Base-by-base conservation (phyloP, 2,329 filamentous ascomycete genomes). In the Aureobasidium sp. region DNA sequence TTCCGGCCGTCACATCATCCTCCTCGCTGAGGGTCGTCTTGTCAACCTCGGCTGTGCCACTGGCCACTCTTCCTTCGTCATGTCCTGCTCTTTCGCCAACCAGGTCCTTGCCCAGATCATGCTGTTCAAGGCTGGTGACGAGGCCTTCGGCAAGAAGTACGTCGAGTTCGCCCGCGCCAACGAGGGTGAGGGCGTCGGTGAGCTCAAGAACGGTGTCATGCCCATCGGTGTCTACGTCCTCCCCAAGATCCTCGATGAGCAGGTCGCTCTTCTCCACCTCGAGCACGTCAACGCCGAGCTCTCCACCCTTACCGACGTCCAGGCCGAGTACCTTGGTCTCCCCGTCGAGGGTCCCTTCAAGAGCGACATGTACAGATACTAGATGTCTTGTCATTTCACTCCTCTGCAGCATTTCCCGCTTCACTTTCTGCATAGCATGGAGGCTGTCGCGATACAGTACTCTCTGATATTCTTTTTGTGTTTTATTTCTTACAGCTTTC, bases 81-180 rank as follows among this genome's bases (percentile, higher is more conserved):
- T 98, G 93, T 96, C 90, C 66, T 98, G 93, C 86, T 97, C 91
- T 61, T 98, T 98, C 86, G 95, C 90, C 83, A 98, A 98, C 86
- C 93, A 98, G 83, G 93, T 97, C 67, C 88, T 98, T 72, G 93
- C 93, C 63, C 93, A 98, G 81, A 97, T 98, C 78, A 86, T 95
- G 79, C 79, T 98, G 68, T 98, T 76, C 87, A 97, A 97, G 86
- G 85, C 84, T 67, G 80, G 85, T 66, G 90, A 97, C 71, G 81
- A 81, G 70, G 85, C 78, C 55, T 98, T 95, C 73, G 83, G 85
- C 75, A 78, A 88, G 77, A 96, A 96, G 83, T 95, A 96, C 78
- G 77, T 90, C 66, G 93, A 96, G 78, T 98, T 95, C 72, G 89
- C 87, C 77, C 66, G 66, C 55, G 66, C 66, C 49, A 58, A 60